Base-by-base conservation (phyloP, 1,284 basidiomycete genomes). In the Ustilago xerochloae region DNA sequence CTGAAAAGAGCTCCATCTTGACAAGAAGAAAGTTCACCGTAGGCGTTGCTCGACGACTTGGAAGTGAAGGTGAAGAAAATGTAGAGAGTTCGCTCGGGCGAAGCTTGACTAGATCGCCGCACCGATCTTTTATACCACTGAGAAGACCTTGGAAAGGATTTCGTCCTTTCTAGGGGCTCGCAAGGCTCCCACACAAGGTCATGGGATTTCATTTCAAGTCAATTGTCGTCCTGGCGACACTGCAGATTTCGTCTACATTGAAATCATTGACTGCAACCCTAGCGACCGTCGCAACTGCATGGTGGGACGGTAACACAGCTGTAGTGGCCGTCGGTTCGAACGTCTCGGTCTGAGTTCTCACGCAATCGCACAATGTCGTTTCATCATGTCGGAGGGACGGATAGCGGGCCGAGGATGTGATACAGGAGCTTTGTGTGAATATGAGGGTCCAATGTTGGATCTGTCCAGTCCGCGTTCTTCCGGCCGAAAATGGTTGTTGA, bases 161-260 rank as follows among this genome's bases (percentile, higher is more conserved):
- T n/a, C n/a, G n/a, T n/a, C n/a, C n/a, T n/a, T n/a, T n/a, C 41
- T 26, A 8, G 16, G 4, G 7, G 20, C 6, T 12, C 7, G 6
- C 15, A 33, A 12, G 12, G 18, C 33, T 48, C 59, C 51, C 51
- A 54, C 50, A 10, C 48, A 51, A 45, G 30, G 9, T 26, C 32
- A 12, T 35, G 24, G 18, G 26, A 16, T 15, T 53, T 58, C 45
- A 52, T 54, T 29, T 54, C 36, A 24, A n/a, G 41, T 8, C 35
- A 22, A 13, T 30, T 41, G 46, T 59, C 53, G 61, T 52, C 28
- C 22, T 63, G 54, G 39, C 60, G 60, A 63, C 51, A 38, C 22
- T 10, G 38, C 52, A 48, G 30, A 58, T 45, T 18, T 53, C 49
- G 7, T 18, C 32, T 41, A 35, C 38, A 8, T 4, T 16, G 26